These are phyloP conservation scores for Gleditsia sinensis DNA, from an alignment of 306 rosid genomes.

Conservation along the genomic window DNA sequence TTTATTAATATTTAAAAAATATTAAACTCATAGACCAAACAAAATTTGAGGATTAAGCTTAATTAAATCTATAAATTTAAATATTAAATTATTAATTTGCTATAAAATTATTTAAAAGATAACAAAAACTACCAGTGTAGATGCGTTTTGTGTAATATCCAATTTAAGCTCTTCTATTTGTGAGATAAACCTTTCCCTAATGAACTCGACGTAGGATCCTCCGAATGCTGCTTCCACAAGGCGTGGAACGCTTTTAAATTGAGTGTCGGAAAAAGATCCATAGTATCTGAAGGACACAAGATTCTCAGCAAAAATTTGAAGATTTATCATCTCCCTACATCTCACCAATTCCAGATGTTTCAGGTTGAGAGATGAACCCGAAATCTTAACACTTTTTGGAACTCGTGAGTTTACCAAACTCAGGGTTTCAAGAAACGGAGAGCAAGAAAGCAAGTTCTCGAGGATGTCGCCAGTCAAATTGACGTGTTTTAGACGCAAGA, in stretches of 20 bases:
- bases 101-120: too few species aligned
- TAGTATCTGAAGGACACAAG: slow-evolving; percentile 34
- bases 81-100: too few species aligned
- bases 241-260: slow-evolving; percentile 34
- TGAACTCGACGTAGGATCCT: slow-evolving; percentile 32
- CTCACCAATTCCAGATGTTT: slow-evolving; percentile 29
- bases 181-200: slow-evolving; percentile 27
- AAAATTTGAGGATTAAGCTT: too few species aligned
- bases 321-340: slow-evolving; percentile 30
- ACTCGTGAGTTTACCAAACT: slow-evolving; percentile 32
- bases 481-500: slow-evolving; percentile 35
- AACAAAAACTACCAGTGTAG: slow-evolving; percentile 33
- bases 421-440: slow-evolving; percentile 37
- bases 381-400: slow-evolving; percentile 34
- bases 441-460: slow-evolving; percentile 31
- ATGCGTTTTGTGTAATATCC: slow-evolving; percentile 36
- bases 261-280: slow-evolving; percentile 30
- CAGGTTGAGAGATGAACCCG: slow-evolving; percentile 32
- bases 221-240: slow-evolving; percentile 43
- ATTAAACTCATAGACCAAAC: too few species aligned
- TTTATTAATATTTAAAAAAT: too few species aligned
- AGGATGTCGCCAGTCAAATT: slow-evolving; percentile 32
- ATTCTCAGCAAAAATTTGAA: slow-evolving; percentile 41
- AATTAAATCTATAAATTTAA: too few species aligned
- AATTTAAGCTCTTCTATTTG: slow-evolving; percentile 41